Conservation (phyloP, 2,329 filamentous ascomycete species). For the Penicillium sp. region DNA sequence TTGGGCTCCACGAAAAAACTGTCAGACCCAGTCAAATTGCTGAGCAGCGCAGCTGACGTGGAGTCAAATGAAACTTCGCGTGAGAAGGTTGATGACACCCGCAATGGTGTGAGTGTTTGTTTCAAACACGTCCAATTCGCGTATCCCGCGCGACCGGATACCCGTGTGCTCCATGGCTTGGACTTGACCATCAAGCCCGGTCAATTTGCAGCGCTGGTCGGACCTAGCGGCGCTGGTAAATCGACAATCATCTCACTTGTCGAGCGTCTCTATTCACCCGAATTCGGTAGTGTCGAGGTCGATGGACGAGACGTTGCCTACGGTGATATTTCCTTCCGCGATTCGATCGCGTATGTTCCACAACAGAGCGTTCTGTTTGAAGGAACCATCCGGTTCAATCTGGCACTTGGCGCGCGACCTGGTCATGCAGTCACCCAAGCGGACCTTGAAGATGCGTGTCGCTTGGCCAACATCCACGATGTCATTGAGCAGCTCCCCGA, state of each 20-base stretch:
- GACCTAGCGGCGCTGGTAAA: conserved; percentile 67
- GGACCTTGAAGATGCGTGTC: conserved; percentile 67
- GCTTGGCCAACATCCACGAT: conserved; percentile 69
- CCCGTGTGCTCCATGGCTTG: conserved; percentile 58
- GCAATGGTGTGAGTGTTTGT: conserved; percentile 45
- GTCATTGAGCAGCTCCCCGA: conserved; percentile 62
- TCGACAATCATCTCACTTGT: conserved; percentile 62
- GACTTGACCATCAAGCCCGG: conserved; percentile 53
- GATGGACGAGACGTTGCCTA: conserved; percentile 50
- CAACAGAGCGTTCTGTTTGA: conserved; percentile 50
- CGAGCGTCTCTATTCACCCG: conserved; percentile 57
- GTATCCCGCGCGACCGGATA: conserved; percentile 65
- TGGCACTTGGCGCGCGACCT: conserved; percentile 49
- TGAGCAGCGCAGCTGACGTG: background rate
- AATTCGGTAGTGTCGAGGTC: conserved; percentile 52
- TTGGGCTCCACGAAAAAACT: conserved; percentile 20
- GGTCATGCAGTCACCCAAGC: conserved; percentile 55
- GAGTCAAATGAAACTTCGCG: background rate
- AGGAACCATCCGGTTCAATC: conserved; percentile 48
- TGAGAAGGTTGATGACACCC: background rate
- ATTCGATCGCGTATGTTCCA: conserved; percentile 48
- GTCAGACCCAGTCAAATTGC: background rate
- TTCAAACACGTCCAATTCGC: conserved; percentile 64
- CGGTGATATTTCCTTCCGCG: conserved; percentile 40
- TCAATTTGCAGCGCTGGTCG: conserved; percentile 59